Conservation (phyloP, 495 filamentous ascomycete species). For the Neurospora terricola region DNA sequence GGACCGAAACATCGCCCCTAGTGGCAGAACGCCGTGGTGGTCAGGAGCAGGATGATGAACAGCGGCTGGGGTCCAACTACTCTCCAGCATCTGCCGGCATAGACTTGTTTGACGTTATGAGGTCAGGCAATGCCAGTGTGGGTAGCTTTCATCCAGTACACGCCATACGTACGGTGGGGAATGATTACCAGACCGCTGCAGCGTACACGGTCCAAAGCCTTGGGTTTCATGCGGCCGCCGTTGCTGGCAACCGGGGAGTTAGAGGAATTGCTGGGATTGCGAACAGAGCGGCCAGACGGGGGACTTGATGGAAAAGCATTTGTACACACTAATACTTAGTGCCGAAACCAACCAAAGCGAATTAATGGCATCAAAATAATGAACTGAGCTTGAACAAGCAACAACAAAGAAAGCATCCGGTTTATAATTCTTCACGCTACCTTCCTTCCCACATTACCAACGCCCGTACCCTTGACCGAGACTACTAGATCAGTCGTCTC, state of each 20-base stretch:
- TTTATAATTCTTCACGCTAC: constrained; percentile 52
- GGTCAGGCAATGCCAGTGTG: constrained; percentile 60
- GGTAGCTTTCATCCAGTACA: constrained; percentile 59
- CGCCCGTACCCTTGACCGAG: constrained; percentile 84
- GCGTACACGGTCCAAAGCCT: constrained; percentile 40
- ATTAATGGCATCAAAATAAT: not conserved
- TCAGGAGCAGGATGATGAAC: constrained; percentile 15
- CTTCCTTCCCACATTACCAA: constrained; percentile 93
- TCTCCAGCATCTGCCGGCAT: constrained; percentile 28
- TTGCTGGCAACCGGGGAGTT: constrained; percentile 28
- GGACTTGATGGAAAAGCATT: not conserved
- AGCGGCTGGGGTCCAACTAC: constrained; percentile 38
- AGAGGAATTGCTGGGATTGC: not conserved
- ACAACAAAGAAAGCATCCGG: not conserved
- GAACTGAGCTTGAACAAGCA: not conserved
- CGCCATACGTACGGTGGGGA: constrained; percentile 55
- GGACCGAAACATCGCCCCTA: constrained; percentile 42
- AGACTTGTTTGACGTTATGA: constrained; percentile 45
- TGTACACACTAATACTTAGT: not conserved
- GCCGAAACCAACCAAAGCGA: not conserved
- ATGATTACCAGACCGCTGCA: constrained; percentile 39
- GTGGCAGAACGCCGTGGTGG: constrained; percentile 8
- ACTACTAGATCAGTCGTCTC: constrained; percentile 65
- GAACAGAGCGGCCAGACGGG: not conserved
- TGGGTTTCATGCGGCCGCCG: constrained; percentile 38